Evolutionary conservation across 2,329 filamentous ascomycete species (phyloP).

Genomic region (Neopestalotiopsis sp.): DNA sequence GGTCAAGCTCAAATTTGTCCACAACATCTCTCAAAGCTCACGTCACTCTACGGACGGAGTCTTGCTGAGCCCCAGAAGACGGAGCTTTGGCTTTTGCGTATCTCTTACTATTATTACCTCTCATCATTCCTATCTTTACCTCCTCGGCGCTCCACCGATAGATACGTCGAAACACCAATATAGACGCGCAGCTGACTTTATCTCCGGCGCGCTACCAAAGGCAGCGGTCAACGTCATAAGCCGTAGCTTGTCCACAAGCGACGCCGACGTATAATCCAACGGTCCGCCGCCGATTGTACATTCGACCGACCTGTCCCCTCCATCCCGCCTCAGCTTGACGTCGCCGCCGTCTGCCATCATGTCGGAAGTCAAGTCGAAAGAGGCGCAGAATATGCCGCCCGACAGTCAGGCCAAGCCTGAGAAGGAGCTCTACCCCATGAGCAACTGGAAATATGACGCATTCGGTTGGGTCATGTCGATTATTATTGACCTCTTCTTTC

Average conservation of each 20-base stretch:
- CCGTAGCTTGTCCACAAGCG: not conserved
- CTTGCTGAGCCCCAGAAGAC: not conserved
- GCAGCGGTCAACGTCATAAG: not conserved
- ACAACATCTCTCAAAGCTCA: not conserved
- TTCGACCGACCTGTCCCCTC: not conserved
- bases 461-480: slow-evolving; percentile 81
- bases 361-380: slow-evolving; percentile 22
- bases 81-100: not conserved
- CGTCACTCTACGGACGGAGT: not conserved
- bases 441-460: slow-evolving; percentile 76
- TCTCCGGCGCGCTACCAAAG: not conserved
- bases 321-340: not conserved
- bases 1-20: not conserved
- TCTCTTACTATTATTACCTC: not conserved
- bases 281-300: not conserved
- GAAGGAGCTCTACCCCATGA: slow-evolving; percentile 72
- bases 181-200: not conserved
- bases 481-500: slow-evolving; percentile 95
- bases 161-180: not conserved
- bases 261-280: not conserved
- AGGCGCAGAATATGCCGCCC: slow-evolving; percentile 18
- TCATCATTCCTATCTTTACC: not conserved
- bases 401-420: slow-evolving; percentile 27
- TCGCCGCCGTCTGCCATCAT: slow-evolving; percentile 8
- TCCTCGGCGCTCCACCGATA: not conserved